These are phyloP conservation scores for bread wheat (Triticum aestivum) DNA, from an alignment of 176 grass and related monocot genomes.

Conservation along the genomic window IWGSC_CS_RefSeq_v2.1 NC_057795.1:666337281-666337780, in stretches of 20 bases:
- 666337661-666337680: not conserved
- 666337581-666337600: not conserved
- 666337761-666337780: too few relatives aligned
- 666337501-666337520: not conserved
- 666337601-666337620: not conserved
- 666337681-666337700: not conserved
- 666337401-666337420: constrained; percentile 49
- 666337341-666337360: too few relatives aligned
- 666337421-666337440: constrained; percentile 42
- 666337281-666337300: too few relatives aligned
- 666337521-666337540: not conserved
- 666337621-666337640: not conserved
- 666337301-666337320: too few relatives aligned
- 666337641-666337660: not conserved
- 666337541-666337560: not conserved
- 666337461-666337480: constrained; percentile 35
- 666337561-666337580: not conserved
- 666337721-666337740: not conserved
- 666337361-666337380: too few relatives aligned
- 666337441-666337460: constrained; percentile 66
- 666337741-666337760: too few relatives aligned
- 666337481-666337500: not conserved
- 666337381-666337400: constrained; percentile 36
- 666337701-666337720: not conserved
- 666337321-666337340: too few relatives aligned